These are phyloP conservation scores for Mycena filopes DNA, from an alignment of 768 basidiomycete genomes.

Conservation along the genomic window DNA sequence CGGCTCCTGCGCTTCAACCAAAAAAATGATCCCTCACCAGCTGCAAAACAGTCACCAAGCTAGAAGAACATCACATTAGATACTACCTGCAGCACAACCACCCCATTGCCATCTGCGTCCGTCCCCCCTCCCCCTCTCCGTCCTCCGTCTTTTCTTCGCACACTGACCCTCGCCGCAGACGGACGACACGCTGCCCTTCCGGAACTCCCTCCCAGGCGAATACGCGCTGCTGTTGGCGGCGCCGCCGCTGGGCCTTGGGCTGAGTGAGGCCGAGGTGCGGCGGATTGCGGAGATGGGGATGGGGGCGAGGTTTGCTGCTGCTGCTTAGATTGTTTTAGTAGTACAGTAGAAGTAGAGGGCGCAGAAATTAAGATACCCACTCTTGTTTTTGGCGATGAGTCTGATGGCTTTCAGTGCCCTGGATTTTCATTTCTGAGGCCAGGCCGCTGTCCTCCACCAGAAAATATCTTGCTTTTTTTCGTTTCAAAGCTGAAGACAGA, in stretches of 20 bases:
- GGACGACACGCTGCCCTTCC: conserved; percentile 70
- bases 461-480: no score
- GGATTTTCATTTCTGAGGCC: no score
- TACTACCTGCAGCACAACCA: conserved; percentile 62
- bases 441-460: no score
- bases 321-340: no score
- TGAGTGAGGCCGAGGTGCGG: conserved; percentile 55
- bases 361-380: no score
- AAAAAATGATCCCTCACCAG: no score
- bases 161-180: conserved; percentile 50
- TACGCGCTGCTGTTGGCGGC: conserved; percentile 69
- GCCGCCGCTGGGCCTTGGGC: conserved; percentile 65
- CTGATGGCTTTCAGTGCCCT: no score
- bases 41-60: conserved; percentile 59
- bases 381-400: no score
- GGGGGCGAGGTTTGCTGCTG: conserved; percentile 36
- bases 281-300: conserved; percentile 63
- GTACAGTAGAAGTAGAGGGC: no score
- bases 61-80: conserved; percentile 68
- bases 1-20: no score
- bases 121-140: conserved; percentile 29
- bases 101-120: conserved; percentile 68
- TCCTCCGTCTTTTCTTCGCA: neutral
- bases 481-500: no score
- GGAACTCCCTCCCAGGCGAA: conserved; percentile 64